Conservation (phyloP, 495 filamentous ascomycete species). For the Lasiosphaeriaceae sp. region DNA sequence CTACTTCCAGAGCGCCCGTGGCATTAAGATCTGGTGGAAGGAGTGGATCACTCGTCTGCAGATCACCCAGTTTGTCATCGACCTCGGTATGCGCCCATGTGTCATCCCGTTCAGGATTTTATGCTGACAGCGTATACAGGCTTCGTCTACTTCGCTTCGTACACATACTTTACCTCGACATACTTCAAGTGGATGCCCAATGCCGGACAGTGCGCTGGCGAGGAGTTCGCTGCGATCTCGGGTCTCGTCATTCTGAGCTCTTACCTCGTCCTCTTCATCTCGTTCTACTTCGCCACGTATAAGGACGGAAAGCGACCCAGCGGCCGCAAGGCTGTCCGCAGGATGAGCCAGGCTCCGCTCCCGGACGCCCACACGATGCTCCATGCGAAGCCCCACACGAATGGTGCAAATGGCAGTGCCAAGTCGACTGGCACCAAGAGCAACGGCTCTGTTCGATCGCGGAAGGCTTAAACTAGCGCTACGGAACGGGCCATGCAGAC, state of each 20-base stretch:
- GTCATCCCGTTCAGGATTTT: background rate
- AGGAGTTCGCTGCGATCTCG: slow-evolving; percentile 94
- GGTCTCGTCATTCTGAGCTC: slow-evolving; percentile 88
- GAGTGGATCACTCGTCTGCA: slow-evolving; percentile 85
- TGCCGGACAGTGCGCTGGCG: slow-evolving; percentile 81
- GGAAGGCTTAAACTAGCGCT: slow-evolving; percentile 49
- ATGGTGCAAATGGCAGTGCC: slow-evolving; percentile 31
- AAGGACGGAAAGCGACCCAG: slow-evolving; percentile 64
- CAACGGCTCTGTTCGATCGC: slow-evolving; percentile 51
- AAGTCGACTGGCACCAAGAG: slow-evolving; percentile 44
- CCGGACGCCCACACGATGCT: slow-evolving; percentile 44
- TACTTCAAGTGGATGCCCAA: slow-evolving; percentile 88
- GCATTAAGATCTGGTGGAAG: slow-evolving; percentile 85
- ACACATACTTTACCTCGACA: slow-evolving; percentile 87
- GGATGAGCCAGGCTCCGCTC: slow-evolving; percentile 52
- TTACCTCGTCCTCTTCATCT: slow-evolving; percentile 97
- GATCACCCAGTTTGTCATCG: slow-evolving; percentile 78
- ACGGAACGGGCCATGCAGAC: background rate
- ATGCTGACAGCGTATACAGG: slow-evolving; percentile 41
- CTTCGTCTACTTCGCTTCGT: slow-evolving; percentile 94
- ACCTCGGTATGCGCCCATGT: slow-evolving; percentile 58
- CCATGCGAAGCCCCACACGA: slow-evolving; percentile 20
- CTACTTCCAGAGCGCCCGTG: slow-evolving; percentile 82
- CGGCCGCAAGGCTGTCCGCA: slow-evolving; percentile 52
- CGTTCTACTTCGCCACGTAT: slow-evolving; percentile 97